Base-by-base conservation (phyloP, 768 basidiomycete species). In the Russula lepida region DNA sequence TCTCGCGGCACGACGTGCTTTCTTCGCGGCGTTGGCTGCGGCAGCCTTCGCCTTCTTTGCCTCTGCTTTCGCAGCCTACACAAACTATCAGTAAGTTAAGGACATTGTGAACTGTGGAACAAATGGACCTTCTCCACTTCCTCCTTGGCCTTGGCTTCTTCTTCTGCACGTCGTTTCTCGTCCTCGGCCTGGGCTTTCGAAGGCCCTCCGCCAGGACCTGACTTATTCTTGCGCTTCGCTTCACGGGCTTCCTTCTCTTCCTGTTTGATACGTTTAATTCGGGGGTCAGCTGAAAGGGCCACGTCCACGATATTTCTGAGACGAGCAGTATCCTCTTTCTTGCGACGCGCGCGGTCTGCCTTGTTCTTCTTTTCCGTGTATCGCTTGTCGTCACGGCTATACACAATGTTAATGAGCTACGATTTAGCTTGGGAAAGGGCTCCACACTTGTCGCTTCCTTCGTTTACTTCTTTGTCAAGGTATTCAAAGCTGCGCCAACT, bases 361-460 rank as follows among this genome's bases (percentile, higher is more conserved):
- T 97, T 98, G 84, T 99, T 99, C 82, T 99, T 99, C 81, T 98
- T 98, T 77, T 98, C 95, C 19, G 92, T 94, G 77, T 95, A 97
- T 32, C 95, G 88, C 76, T 98, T 98, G 74, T 99, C 95, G 73
- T 98, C 95, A 59, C 95, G 95, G 71, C 92, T 95, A 67, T 19
- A 37, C 8, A 27, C 1, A 25, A 28, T 0, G 48, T 52, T 30
- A 56, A 54, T 41, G 49, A 55, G 12, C 46, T 32, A 32, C 7
- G 12, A 32, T 7, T 53, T 23, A 51, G 54, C 0, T 44, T 30
- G 37, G 19, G 35, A 47, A 54, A 21, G 8, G 17, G 55, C 8
- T 1, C 78, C 85, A 65, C 55, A 93, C 92, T 81, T 91, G 72
- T 98, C 95, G 64, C 89, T 92, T 12, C 95, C 95, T 75, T 99